phyloP scores from a whole-genome alignment of 768 basidiomycete species.

The Xerocomus potaroensis region DNA sequence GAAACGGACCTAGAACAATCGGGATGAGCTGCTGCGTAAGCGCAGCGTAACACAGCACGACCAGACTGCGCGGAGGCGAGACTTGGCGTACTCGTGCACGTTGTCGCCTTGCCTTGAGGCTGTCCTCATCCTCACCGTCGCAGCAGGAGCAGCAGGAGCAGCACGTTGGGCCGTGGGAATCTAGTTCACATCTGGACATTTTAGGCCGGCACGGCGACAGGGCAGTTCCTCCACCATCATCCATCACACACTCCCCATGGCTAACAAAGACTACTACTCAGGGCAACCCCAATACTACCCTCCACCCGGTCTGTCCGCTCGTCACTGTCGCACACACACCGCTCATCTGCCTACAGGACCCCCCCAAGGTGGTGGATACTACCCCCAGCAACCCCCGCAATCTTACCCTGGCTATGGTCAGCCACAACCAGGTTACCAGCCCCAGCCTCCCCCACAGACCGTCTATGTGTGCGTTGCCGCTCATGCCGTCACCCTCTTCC shows the following conservation, averaged over 20 bases:
- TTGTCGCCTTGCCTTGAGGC: conserved; percentile 19
- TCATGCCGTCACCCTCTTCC: background rate
- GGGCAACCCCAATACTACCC: conserved; percentile 53
- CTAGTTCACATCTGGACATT: conserved; percentile 30
- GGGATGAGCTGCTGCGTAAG: too few relatives aligned
- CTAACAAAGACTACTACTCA: conserved; percentile 71
- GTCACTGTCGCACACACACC: background rate
- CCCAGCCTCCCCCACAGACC: conserved; percentile 73
- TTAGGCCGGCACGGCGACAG: conserved; percentile 19
- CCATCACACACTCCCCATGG: conserved; percentile 41
- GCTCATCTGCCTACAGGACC: conserved; percentile 39
- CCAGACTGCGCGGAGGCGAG: background rate
- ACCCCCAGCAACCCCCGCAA: conserved; percentile 70
- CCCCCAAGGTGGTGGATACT: conserved; percentile 63
- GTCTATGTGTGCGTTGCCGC: conserved; percentile 67
- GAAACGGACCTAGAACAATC: too few relatives aligned
- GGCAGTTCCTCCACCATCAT: conserved; percentile 11
- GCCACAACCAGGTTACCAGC: conserved; percentile 38
- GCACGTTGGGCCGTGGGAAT: conserved; percentile 12
- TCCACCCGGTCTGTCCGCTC: conserved; percentile 44
- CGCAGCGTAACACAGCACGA: conserved; percentile 12
- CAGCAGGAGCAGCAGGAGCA: conserved; percentile 20
- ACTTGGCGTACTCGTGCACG: conserved; percentile 10
- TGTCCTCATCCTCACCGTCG: background rate
- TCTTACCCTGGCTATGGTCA: conserved; percentile 51